phyloP scores from a whole-genome alignment of 140 eudicot species.

The Anethum foeniculum region DNA sequence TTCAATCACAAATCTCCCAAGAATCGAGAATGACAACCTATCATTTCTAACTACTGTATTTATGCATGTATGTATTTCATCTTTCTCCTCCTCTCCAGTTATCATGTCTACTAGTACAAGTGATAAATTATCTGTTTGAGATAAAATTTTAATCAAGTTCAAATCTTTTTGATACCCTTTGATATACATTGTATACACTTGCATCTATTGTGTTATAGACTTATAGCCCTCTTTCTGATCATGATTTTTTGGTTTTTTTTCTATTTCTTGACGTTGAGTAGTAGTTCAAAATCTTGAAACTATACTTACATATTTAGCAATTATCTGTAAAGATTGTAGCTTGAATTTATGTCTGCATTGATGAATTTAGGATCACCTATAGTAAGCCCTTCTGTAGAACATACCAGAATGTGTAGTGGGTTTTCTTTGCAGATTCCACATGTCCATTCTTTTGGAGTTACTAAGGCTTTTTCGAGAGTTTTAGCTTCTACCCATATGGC shows the following conservation, averaged over 20 bases:
- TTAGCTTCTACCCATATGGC: conserved; percentile 44
- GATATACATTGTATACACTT: neutral
- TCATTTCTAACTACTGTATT: neutral
- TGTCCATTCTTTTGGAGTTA: conserved; percentile 30
- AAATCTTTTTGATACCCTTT: neutral
- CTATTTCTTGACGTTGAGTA: neutral
- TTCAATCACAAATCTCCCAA: neutral
- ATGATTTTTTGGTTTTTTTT: neutral
- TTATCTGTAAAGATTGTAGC: neutral
- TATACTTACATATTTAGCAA: neutral
- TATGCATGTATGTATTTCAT: neutral
- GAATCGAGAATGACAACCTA: neutral
- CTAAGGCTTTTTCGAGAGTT: conserved; percentile 29
- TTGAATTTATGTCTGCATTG: conserved; percentile 8
- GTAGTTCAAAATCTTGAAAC: neutral
- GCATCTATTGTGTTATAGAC: neutral
- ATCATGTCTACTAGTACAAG: neutral
- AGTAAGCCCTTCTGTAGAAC: conserved; percentile 30
- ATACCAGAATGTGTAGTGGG: conserved; percentile 25
- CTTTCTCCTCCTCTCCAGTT: neutral
- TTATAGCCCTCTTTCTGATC: neutral
- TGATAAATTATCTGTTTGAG: neutral
- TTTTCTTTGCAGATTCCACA: conserved; percentile 28
- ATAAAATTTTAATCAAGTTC: neutral
- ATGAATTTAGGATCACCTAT: conserved; percentile 46